phyloP scores from a whole-genome alignment of 257 asterid genomes.

The Penstemon eatonii region DNA sequence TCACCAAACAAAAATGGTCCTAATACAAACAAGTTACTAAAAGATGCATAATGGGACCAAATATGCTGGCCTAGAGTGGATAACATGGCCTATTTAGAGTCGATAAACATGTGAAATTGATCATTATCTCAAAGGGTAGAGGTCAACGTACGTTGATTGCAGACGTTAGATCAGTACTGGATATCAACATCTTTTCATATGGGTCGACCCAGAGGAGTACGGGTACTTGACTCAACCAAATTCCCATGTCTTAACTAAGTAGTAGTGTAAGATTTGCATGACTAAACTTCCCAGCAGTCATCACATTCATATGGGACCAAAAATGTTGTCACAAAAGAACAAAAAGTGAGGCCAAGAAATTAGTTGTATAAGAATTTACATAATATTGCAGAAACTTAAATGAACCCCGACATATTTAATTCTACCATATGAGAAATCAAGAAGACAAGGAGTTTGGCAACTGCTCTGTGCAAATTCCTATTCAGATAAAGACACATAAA shows the following conservation, averaged over 20 bases:
- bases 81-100: neutral
- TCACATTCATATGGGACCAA: slow-evolving; percentile 25
- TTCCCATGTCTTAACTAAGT: slow-evolving; percentile 24
- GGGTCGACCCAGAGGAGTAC: too few species aligned
- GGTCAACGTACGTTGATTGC: too few species aligned
- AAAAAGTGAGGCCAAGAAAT: neutral
- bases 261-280: slow-evolving; percentile 27
- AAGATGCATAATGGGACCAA: neutral
- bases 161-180: too few species aligned
- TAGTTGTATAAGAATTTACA: neutral
- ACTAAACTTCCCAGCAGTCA: slow-evolving; percentile 33
- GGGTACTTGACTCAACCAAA: neutral
- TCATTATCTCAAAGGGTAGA: too few species aligned
- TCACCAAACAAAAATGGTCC: neutral
- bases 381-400: neutral
- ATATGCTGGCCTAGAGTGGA: slow-evolving; percentile 2
- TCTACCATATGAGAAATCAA: neutral
- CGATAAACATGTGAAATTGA: too few species aligned
- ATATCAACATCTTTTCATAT: too few species aligned
- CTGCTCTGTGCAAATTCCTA: neutral
- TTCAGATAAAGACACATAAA: slow-evolving; percentile 20
- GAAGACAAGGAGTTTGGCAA: neutral
- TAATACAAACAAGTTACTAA: neutral
- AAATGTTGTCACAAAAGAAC: neutral
- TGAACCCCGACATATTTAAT: neutral